These are phyloP conservation scores for Botrytis galanthina DNA, from an alignment of 2,329 filamentous ascomycete species.

Conservation along the genomic window DNA sequence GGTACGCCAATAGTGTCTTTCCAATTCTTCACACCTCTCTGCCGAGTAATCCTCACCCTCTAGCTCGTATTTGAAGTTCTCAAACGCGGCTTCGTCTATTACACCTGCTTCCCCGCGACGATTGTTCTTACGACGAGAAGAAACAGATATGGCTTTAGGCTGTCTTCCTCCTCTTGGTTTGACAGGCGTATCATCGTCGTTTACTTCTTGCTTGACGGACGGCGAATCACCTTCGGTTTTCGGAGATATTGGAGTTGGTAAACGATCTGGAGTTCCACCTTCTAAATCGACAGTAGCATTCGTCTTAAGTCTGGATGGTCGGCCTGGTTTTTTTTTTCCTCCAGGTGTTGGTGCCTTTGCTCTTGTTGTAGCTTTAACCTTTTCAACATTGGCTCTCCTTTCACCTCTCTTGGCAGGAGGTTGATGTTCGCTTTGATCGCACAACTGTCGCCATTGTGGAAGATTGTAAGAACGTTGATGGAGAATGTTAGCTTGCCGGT, in stretches of 20 bases:
- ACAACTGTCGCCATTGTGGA: slow-evolving; percentile 91
- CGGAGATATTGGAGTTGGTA: slow-evolving; percentile 54
- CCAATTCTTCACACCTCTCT: slow-evolving; percentile 90
- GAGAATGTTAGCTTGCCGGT: slow-evolving; percentile 95
- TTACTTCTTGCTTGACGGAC: slow-evolving; percentile 39
- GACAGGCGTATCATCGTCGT: slow-evolving; percentile 47
- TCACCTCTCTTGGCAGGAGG: slow-evolving; percentile 88
- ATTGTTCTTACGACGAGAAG: slow-evolving; percentile 83
- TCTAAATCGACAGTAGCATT: slow-evolving; percentile 26
- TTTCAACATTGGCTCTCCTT: slow-evolving; percentile 54
- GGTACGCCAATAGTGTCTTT: slow-evolving; percentile 95
- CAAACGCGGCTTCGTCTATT: slow-evolving; percentile 87
- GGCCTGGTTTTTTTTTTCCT: slow-evolving; percentile 28
- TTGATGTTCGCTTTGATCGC: slow-evolving; percentile 93
- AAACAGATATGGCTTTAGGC: slow-evolving; percentile 64
- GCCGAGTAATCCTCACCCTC: slow-evolving; percentile 82
- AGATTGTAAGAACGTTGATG: slow-evolving; percentile 95
- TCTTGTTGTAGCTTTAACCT: slow-evolving; percentile 33
- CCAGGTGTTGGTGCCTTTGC: slow-evolving; percentile 31
- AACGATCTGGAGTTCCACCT: slow-evolving; percentile 47
- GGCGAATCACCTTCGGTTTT: slow-evolving; percentile 41
- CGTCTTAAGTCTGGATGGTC: slow-evolving; percentile 31
- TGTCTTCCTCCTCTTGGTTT: slow-evolving; percentile 44
- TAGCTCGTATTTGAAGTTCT: slow-evolving; percentile 86
- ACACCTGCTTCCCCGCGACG: slow-evolving; percentile 75